Evolutionary conservation across 331 rosid genomes (phyloP), one percentile per base, ranked within the genome.

Genomic region (Telfairia occidentalis): DNA sequence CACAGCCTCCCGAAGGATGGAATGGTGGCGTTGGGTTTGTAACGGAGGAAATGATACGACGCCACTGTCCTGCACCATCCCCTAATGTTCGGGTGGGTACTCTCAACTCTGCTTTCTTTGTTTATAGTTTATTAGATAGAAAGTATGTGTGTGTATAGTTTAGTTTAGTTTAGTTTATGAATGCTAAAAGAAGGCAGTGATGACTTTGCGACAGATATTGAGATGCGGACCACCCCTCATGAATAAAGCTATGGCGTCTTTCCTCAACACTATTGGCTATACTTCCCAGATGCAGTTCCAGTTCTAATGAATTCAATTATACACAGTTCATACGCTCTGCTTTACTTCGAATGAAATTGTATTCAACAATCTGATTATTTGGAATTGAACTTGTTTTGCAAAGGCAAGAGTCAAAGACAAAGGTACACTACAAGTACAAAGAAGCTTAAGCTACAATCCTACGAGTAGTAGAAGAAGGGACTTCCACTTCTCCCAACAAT

Each of bases 1-100:
- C 57, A 28, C 84, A 87, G 90, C 85, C 85, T 30, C 90, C 90
- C 3, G 81, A 74, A 78, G 84, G 8, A 72, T 87, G 90, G 90
- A 50, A 82, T 55, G 90, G 88, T 15, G 90, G 88, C 16, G 79
- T 87, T 38, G 90, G 90, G 9, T 84, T 80, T 30, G 81, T 87
- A 24, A 35, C 90, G 0, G 72, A 74, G 81, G 86, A 87, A 81
- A 82, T 84, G 66, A 86, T 86, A 79, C 83, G 77, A 58, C 48
- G 76, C 2, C 54, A 54, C 65, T 84, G 90, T 78, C 90, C 88
- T 18, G 81, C 86, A 1, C 88, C 90, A 11, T 83, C 88, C 49
- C 42, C 81, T 2, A 83, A 84, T 80, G 80, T 87, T 59, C 78
- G 85, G 88, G 90, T 87, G 35, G 19, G 42, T 59, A 30, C 9